phyloP scores from a whole-genome alignment of 2,329 filamentous ascomycete genomes.

The Claviceps paspali region DNA sequence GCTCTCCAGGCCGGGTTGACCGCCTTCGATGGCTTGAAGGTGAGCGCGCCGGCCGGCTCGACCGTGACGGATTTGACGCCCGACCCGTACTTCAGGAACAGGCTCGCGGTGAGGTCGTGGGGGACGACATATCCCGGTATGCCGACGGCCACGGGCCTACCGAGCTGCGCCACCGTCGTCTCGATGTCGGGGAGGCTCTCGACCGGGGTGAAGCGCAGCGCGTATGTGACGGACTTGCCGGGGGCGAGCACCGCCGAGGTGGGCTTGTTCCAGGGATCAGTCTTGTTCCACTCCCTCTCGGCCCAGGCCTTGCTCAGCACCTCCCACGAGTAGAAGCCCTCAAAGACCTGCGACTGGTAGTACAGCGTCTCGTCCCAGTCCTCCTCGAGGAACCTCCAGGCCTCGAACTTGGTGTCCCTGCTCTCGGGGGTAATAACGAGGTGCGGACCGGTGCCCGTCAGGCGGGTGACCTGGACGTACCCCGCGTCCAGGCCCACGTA shows the following conservation, averaged over 20 bases:
- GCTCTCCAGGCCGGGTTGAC: conserved; percentile 7
- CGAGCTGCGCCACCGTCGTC: conserved; percentile 24
- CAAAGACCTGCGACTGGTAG: conserved; percentile 40
- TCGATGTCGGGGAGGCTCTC: conserved; percentile 32
- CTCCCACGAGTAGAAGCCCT: conserved; percentile 47
- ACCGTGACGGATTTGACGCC: conserved; percentile 23
- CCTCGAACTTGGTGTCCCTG: conserved; percentile 29
- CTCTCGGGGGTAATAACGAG: conserved; percentile 38
- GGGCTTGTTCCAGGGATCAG: conserved; percentile 38
- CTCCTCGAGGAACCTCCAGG: conserved; percentile 37
- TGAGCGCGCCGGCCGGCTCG: conserved; percentile 23
- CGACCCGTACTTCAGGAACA: conserved; percentile 28
- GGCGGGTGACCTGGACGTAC: conserved; percentile 36
- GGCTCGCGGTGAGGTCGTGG: conserved; percentile 26
- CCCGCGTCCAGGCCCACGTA: conserved; percentile 46
- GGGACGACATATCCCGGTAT: conserved; percentile 41
- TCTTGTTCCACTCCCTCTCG: conserved; percentile 37
- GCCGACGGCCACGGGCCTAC: conserved; percentile 33
- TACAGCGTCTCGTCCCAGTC: conserved; percentile 19
- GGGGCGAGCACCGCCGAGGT: conserved; percentile 29
- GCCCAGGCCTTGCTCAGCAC: conserved; percentile 37
- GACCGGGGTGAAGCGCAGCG: conserved; percentile 34
- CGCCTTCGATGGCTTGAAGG: conserved; percentile 13
- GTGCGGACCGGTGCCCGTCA: conserved; percentile 35
- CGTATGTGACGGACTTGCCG: conserved; percentile 30